These are phyloP conservation scores for Emiliania huxleyi DNA, from an alignment of 78 protist genomes.

Conservation along the genomic window DNA sequence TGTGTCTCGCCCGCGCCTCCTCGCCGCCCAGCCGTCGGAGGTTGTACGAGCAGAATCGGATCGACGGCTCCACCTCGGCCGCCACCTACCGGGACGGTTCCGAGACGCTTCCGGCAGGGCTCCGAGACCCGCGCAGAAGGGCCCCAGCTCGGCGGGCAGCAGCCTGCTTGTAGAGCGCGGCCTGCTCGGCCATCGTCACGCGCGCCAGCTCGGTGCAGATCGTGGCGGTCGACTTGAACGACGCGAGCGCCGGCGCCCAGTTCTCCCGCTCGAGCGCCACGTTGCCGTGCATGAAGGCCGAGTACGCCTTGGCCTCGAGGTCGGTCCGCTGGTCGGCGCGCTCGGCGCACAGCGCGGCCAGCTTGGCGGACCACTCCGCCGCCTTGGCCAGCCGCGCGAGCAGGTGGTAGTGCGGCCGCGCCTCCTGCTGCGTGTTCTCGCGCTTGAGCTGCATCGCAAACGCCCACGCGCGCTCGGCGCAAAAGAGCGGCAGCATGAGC, in stretches of 20 bases:
- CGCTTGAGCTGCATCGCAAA: slow-evolving; percentile 38
- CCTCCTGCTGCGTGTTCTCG: not conserved
- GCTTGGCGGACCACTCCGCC: not conserved
- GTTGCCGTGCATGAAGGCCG: not conserved
- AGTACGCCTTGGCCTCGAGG: slow-evolving; percentile 33
- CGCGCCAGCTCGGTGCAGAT: not conserved
- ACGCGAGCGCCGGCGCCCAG: slow-evolving; percentile 2
- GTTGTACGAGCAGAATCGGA: not conserved
- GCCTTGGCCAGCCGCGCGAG: slow-evolving; percentile 18
- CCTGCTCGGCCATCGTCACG: not conserved
- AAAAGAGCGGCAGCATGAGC: slow-evolving; percentile 1
- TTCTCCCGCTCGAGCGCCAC: not conserved
- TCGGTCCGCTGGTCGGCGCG: not conserved
- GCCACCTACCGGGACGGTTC: not conserved
- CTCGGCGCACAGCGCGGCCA: not conserved
- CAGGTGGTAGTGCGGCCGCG: not conserved
- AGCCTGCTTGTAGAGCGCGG: not conserved
- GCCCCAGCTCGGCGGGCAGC: no score
- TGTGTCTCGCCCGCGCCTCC: not conserved
- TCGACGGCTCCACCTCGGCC: not conserved
- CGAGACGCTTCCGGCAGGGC: no score
- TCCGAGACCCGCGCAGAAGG: no score
- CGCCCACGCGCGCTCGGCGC: slow-evolving; percentile 52
- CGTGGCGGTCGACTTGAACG: not conserved
- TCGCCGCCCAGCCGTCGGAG: not conserved